Base-by-base conservation (phyloP, 1,284 basidiomycete genomes). In the Schizophyllum amplum region DNA sequence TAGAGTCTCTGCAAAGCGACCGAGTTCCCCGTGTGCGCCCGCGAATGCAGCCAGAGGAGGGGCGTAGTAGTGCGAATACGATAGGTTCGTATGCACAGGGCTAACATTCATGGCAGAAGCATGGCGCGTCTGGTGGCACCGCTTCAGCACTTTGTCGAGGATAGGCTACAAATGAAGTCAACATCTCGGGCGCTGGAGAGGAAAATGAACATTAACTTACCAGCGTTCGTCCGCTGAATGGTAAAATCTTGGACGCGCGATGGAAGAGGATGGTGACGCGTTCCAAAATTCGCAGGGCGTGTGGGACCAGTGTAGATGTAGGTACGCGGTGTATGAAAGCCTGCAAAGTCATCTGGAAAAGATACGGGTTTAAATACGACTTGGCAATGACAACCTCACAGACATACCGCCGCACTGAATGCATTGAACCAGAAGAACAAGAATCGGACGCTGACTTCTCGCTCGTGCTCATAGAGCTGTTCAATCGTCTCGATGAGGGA, bases 381-480 rank as follows among this genome's bases (percentile, higher is more conserved):
- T 27, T n/a, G 1, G 9, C 33, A 13, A 27, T 24, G 21, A 55
- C 55, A 25, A 55, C 25, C 54, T 25, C 54, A 42, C 48, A 24
- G 25, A 75, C 86, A 68, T 68, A 90, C 87, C 55, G 84, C 81
- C 42, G 85, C 86, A 50, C 87, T 88, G 68, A 88, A 90, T 20
- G 84, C 77, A 64, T 90, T 87, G 57, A 87, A 87, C 77, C 87
- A 90, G 63, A 89, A 81, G 70, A 86, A 84, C 72, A 88, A 81
- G 68, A 87, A 84, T 42, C 88, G 77, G 61, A 80, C 81, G 57
- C 83, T 83, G 49, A 90, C 70, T 54, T 79, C 74, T 11, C 81
- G 79, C 65, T 87, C 82, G 57, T 80, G 77, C 26, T 81, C 76
- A 65, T 82, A 83, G 17, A 88, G 67, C 55, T 74, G 77, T 63